phyloP scores from a whole-genome alignment of 139 green algal genomes.

The Chara braunii region DNA sequence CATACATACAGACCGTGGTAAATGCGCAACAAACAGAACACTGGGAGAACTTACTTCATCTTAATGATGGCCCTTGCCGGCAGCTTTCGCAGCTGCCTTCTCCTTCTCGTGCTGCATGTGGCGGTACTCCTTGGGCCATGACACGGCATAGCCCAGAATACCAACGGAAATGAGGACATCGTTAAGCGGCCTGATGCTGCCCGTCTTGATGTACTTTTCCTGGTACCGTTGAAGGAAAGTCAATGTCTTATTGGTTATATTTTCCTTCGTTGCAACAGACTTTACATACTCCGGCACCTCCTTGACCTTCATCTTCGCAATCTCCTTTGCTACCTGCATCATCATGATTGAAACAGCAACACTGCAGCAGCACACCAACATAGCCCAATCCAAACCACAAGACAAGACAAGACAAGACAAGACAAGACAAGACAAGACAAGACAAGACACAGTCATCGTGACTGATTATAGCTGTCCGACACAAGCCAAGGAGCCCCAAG shows the following conservation, averaged over 20 bases:
- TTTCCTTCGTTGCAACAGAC: constrained; percentile 4
- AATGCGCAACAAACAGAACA: too few relatives aligned
- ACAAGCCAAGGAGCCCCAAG: too few relatives aligned
- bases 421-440: too few relatives aligned
- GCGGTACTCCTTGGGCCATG: constrained; percentile 22
- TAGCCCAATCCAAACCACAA: too few relatives aligned
- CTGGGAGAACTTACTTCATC: too few relatives aligned
- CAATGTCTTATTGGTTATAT: neutral
- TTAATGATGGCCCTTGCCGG: constrained; percentile 24
- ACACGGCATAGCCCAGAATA: constrained; percentile 25
- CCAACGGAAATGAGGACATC: constrained; percentile 15
- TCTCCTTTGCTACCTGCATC: constrained; percentile 7
- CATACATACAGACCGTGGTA: too few relatives aligned
- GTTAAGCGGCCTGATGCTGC: constrained; percentile 18
- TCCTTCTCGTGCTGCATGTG: constrained; percentile 30
- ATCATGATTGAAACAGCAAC: neutral
- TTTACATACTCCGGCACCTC: constrained; percentile 24
- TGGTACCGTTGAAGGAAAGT: constrained; percentile 19
- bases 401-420: too few relatives aligned
- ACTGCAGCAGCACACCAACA: too few relatives aligned
- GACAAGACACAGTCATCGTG: too few relatives aligned
- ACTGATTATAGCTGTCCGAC: too few relatives aligned
- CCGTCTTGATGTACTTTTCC: constrained; percentile 32
- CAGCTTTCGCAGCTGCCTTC: constrained; percentile 21
- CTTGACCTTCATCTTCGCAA: constrained; percentile 22